Conservation (phyloP, 1,284 basidiomycete species). For the Tetrapyrgos nigripes region DNA sequence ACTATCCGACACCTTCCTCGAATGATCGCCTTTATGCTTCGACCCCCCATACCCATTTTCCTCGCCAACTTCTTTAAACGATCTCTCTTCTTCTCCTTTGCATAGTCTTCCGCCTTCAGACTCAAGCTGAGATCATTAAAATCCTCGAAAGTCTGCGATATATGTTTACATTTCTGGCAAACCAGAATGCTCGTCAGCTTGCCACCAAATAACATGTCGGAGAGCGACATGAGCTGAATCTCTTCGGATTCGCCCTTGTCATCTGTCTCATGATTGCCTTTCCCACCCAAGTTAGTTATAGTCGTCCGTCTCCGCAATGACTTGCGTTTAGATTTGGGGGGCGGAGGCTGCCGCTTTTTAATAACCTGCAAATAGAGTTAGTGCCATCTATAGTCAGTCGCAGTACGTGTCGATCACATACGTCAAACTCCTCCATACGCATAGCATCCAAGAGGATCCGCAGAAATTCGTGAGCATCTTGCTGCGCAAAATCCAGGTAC, state of each 20-base stretch:
- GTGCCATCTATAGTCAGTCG: not conserved
- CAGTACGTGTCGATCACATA: conserved; percentile 45
- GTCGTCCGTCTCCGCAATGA: conserved; percentile 44
- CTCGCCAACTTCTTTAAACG: conserved; percentile 75
- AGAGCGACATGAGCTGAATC: conserved; percentile 65
- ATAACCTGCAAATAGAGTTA: conserved; percentile 59
- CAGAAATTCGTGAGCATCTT: conserved; percentile 94
- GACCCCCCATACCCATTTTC: conserved; percentile 51
- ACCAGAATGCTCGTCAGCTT: conserved; percentile 89
- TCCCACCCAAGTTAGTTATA: conserved; percentile 16
- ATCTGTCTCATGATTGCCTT: conserved; percentile 8
- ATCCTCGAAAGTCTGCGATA: conserved; percentile 92
- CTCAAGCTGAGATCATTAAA: conserved; percentile 92
- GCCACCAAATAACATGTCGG: conserved; percentile 91
- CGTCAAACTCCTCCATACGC: conserved; percentile 94
- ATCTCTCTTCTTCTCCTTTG: conserved; percentile 70
- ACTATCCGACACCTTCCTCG: not conserved
- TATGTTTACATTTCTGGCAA: conserved; percentile 91
- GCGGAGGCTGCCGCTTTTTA: conserved; percentile 71
- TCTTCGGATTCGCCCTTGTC: conserved; percentile 45
- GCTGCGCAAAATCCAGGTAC: conserved; percentile 90
- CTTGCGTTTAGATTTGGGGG: conserved; percentile 43
- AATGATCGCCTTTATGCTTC: conserved; percentile 7
- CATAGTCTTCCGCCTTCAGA: conserved; percentile 83
- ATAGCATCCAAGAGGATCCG: conserved; percentile 91